Conservation (phyloP, 1,284 basidiomycete genomes). For the Inonotus hispidus region DNA sequence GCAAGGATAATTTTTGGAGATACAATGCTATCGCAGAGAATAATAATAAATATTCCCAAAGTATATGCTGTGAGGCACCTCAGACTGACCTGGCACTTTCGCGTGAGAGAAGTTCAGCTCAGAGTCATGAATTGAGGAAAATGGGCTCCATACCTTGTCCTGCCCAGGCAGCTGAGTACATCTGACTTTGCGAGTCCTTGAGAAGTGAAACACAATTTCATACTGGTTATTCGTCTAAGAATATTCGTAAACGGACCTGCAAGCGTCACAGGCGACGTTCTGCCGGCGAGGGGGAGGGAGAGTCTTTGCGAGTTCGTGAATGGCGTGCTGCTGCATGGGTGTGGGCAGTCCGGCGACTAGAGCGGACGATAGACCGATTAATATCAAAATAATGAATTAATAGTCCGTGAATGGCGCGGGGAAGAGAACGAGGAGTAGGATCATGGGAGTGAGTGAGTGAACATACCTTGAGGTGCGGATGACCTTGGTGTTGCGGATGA, state of each 20-base stretch:
- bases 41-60: constrained; percentile 8
- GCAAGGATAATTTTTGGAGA: constrained; percentile 78
- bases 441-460: background rate
- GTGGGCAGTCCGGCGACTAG: constrained; percentile 47
- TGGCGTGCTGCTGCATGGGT: constrained; percentile 65
- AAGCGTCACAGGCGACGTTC: constrained; percentile 88
- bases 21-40: constrained; percentile 53
- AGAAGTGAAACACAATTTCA: background rate
- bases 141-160: constrained; percentile 53
- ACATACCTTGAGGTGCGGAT: background rate
- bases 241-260: constrained; percentile 46
- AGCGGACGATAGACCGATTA: background rate
- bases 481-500: background rate
- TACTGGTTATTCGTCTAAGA: constrained; percentile 1
- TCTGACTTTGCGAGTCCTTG: constrained; percentile 75
- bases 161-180: constrained; percentile 72
- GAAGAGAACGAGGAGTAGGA: background rate
- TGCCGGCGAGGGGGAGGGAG: constrained; percentile 77
- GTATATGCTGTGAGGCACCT: constrained; percentile 17
- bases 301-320: constrained; percentile 69
- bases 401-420: background rate
- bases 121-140: background rate
- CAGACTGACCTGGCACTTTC: constrained; percentile 56
- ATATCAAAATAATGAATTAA: background rate
- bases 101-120: constrained; percentile 1